Evolutionary conservation across 2,329 filamentous ascomycete species (phyloP), one percentile per base, ranked within the genome.

Genomic region (Plectosphaerella cucumerina): DNA sequence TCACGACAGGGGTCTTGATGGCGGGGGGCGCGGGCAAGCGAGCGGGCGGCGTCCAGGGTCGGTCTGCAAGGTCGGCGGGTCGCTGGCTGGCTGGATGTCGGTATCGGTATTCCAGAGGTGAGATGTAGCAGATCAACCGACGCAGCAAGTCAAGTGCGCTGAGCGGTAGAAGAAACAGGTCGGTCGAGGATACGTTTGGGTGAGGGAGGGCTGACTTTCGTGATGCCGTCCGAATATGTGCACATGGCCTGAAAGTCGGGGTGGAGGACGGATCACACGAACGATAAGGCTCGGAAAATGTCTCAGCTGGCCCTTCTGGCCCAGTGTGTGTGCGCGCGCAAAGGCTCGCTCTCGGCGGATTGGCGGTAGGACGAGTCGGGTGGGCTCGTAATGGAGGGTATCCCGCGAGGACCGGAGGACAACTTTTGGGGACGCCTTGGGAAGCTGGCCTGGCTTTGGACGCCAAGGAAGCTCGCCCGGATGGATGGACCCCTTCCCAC

Each of bases 221-320:
- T 42, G 39, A 42, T 42, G 39, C 18, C 17, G 45, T 23, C 45
- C 21, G 18, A n/a, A 23, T 14, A 14, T 14, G 33, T 18, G 45
- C 45, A 47, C 45, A 47, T 47, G 45, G 45, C 14, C 45, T n/a
- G 22, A n/a, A 33, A 6, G 15, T 23, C 10, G 10, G 45, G 22
- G 20, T 8, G 18, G 34, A 37, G 45, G 35, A 33, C 20, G 45
- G 45, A 47, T 47, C 45, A 47, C 45, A 47, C 33, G 45, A 22
- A 22, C 33, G 31, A 47, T 47, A 47, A 47, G 45, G 45, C 45
- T 47, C 18, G 23, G 35, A 39, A 47, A 35, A 39, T 47, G 45
- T 47, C 45, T 47, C 45, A 37, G 45, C 34, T 39, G 45, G 20
- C 14, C 34, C 23, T 45, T 31, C 26, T 31, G 26, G 4, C 26